phyloP scores from a whole-genome alignment of 106 monocot genomes.

The Platanthera guangdongensis region DNA sequence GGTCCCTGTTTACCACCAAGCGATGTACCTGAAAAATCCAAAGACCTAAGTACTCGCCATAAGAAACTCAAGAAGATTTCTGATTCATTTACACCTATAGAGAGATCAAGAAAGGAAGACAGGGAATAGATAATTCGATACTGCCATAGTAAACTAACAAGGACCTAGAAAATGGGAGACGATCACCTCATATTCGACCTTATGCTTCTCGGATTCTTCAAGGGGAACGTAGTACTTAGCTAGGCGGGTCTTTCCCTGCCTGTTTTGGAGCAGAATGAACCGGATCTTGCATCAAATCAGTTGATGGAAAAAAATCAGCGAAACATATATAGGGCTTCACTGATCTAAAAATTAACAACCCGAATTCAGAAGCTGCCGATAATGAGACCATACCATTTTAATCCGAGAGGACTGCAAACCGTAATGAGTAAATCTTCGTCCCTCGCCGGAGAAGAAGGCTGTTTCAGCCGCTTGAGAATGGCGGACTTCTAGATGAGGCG shows the following conservation, averaged over 20 bases:
- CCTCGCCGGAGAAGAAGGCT: neutral
- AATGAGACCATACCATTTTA: slow-evolving; percentile 1
- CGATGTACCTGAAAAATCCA: slow-evolving; percentile 67
- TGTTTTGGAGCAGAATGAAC: slow-evolving; percentile 90
- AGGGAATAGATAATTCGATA: neutral
- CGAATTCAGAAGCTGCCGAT: neutral
- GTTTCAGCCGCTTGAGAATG: neutral
- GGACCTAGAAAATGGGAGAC: neutral
- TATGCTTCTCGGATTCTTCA: slow-evolving; percentile 99
- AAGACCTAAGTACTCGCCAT: neutral
- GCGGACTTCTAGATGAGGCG: neutral
- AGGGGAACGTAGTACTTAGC: slow-evolving; percentile 94
- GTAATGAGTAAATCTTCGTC: neutral
- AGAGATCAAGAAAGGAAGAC: neutral
- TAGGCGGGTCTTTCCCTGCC: slow-evolving; percentile 98
- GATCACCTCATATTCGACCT: slow-evolving; percentile 86
- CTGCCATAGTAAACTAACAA: neutral
- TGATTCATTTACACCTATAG: neutral
- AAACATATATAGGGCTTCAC: neutral
- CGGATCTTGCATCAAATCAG: slow-evolving; percentile 63
- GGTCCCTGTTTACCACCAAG: slow-evolving; percentile 95
- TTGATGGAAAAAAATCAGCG: neutral
- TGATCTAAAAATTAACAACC: neutral
- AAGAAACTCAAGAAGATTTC: neutral
- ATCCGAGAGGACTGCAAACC: too few relatives aligned